phyloP scores from a whole-genome alignment of 73 alveolate genomes.

The Paramecium sonneborni region DNA sequence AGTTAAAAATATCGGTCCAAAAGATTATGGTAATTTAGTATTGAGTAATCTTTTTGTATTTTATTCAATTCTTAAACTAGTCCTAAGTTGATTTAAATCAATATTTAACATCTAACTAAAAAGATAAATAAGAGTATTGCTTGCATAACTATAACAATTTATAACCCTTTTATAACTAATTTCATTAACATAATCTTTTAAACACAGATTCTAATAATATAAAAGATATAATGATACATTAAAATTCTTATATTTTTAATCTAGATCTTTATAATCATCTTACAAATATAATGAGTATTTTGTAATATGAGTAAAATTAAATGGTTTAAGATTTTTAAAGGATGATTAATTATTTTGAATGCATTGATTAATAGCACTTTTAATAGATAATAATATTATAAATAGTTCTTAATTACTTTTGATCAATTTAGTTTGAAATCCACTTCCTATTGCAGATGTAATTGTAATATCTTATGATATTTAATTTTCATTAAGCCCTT shows the following conservation, averaged over 20 bases:
- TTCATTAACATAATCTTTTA: background rate
- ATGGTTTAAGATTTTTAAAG: background rate
- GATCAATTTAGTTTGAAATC: background rate
- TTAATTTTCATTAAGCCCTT: background rate
- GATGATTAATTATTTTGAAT: background rate
- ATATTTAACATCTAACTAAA: background rate
- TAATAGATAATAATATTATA: background rate
- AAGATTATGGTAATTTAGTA: background rate
- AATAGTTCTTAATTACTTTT: background rate
- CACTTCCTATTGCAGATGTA: background rate
- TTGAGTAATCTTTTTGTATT: background rate
- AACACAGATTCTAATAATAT: background rate
- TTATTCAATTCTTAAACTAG: background rate
- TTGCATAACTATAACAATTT: conserved; percentile 21
- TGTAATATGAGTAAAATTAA: background rate
- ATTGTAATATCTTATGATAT: background rate
- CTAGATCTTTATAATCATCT: background rate
- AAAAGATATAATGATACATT: background rate
- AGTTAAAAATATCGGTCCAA: background rate
- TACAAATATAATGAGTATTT: background rate
- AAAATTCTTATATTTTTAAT: background rate
- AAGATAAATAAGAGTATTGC: background rate
- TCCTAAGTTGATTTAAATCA: background rate
- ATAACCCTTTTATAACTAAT: background rate
- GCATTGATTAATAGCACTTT: background rate